These are phyloP conservation scores for Oryza officinalis DNA, from an alignment of 176 grass and related monocot species.

Conservation along the genomic window DNA sequence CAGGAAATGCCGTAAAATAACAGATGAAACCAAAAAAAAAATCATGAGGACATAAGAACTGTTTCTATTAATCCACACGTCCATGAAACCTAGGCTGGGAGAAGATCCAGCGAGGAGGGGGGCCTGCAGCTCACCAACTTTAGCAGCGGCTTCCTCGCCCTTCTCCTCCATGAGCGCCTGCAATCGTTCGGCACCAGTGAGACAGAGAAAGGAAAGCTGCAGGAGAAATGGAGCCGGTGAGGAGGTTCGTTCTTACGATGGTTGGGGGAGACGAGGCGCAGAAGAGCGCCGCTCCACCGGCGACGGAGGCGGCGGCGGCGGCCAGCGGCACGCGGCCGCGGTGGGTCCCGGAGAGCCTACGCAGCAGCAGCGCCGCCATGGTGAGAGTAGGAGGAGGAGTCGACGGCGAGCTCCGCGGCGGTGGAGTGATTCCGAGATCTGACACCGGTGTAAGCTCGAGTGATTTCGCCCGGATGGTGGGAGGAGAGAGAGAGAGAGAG, in stretches of 20 bases:
- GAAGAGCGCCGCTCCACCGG: conserved; percentile 54
- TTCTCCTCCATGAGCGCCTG: conserved; percentile 74
- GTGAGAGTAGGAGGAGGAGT: background rate
- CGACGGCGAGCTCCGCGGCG: background rate
- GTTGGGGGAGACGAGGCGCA: conserved; percentile 46
- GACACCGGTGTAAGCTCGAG: background rate
- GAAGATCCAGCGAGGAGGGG: background rate
- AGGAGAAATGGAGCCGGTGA: conserved; percentile 32
- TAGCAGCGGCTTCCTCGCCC: conserved; percentile 44
- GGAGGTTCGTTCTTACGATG: conserved; percentile 43
- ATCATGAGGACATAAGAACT: background rate
- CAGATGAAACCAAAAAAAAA: background rate
- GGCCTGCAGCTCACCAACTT: conserved; percentile 62
- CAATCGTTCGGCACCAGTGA: conserved; percentile 30
- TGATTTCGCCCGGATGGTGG: background rate
- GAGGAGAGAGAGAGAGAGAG: background rate
- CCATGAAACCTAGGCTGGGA: background rate
- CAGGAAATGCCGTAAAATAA: background rate
- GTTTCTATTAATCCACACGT: background rate
- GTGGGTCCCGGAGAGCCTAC: conserved; percentile 48
- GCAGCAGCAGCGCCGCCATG: conserved; percentile 74
- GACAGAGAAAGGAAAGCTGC: conserved; percentile 8
- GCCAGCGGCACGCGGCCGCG: conserved; percentile 48
- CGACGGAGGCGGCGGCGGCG: conserved; percentile 41
- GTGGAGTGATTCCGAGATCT: conserved; percentile 47